Evolutionary conservation across 2,329 filamentous ascomycete genomes (phyloP), one percentile per base, ranked within the genome.

Genomic region (Penicillium sp.): DNA sequence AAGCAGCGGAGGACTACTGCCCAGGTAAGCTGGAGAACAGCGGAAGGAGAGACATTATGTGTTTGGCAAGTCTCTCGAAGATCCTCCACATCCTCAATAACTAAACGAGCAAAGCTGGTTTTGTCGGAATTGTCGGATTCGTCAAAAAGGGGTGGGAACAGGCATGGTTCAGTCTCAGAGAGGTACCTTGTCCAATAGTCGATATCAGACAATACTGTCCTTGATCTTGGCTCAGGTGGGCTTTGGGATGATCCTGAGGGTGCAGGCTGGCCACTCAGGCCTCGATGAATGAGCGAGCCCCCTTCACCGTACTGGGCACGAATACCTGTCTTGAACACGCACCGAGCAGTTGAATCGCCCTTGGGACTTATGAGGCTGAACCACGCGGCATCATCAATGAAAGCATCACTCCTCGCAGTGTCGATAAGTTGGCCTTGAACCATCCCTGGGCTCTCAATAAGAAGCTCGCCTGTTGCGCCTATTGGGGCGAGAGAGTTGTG

Each of bases 401-500:
- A 29, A 6, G 5, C 19, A 48, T 48, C 46, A 5, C 19, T 29
- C 5, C 19, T 21, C 23, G 2, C 35, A 15, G 21, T 29, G 46
- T 81, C 69, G 41, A 89, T 81, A 63, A 88, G 74, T 62, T 88
- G 88, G 6, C 85, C 85, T 15, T 81, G 75, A 3, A 84, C 84
- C 0, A 89, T 82, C 30, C 85, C 79, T 0, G 85, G 84, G 0
- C 70, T 69, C 51, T 73, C 69, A 5, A 73, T 46, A 1, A 67
- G 26, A 3, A 71, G n/a, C 47, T 71, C 69, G 41, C 69, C 69
- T 35, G 63, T 58, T 29, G 64, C 63, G 19, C 78, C 78, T 13
- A 82, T 68, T 0, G 80, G 74, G 13, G 74, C 68, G 30, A 78
- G 66, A 1, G 19, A 5, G 8, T 71, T 41, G 38, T 71, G 68